phyloP scores from a whole-genome alignment of 208 protist species.

The Acanthamoeba healyi region DNA sequence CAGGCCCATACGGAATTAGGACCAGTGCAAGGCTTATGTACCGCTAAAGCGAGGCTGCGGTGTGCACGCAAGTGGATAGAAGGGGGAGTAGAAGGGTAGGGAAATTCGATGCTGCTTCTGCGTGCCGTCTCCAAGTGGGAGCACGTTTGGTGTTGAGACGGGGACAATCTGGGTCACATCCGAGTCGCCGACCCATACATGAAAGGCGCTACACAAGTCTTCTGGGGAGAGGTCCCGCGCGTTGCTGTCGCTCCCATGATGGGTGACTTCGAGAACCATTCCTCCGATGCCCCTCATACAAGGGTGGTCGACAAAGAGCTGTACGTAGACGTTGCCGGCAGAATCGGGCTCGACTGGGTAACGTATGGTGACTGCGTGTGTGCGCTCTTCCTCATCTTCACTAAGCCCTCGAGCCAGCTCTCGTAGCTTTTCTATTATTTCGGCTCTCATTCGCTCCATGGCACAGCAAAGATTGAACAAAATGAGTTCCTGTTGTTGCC shows the following conservation, averaged over 20 bases:
- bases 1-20: background rate
- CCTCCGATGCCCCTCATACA: background rate
- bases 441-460: background rate
- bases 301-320: background rate
- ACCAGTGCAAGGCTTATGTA: background rate
- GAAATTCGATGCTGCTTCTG: background rate
- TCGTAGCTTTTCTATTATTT: background rate
- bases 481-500: no score
- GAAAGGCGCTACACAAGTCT: background rate
- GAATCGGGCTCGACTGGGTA: background rate
- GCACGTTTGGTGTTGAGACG: background rate
- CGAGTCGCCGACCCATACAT: background rate
- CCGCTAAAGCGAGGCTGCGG: background rate
- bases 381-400: background rate
- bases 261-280: background rate
- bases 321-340: no score
- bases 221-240: background rate
- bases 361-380: background rate
- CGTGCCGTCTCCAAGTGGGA: background rate
- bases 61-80: background rate
- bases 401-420: background rate
- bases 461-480: background rate
- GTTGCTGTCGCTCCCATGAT: background rate
- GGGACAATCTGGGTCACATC: background rate
- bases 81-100: background rate